Evolutionary conservation across 2,329 filamentous ascomycete genomes (phyloP).

Genomic region (Falciphora oryzae): DNA sequence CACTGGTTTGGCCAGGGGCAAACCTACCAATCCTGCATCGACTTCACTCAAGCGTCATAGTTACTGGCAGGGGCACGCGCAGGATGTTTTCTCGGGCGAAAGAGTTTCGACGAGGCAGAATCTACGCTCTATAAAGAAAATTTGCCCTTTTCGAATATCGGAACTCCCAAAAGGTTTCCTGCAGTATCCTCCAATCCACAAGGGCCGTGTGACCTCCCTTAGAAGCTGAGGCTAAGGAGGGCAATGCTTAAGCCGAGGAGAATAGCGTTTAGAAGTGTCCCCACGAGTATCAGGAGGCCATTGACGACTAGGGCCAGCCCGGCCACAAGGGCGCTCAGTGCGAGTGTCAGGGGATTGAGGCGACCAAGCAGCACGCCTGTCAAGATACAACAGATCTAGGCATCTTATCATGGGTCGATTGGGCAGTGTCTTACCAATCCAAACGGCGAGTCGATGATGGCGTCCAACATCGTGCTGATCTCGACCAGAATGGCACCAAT

Average conservation of each 20-base stretch:
- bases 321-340: neutral
- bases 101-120: too few relatives aligned
- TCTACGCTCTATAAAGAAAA: too few relatives aligned
- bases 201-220: neutral
- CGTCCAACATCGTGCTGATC: neutral
- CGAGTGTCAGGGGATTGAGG: neutral
- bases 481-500: neutral
- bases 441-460: neutral
- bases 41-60: conserved; percentile 34
- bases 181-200: too few relatives aligned
- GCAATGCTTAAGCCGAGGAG: neutral
- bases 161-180: too few relatives aligned
- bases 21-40: conserved; percentile 59
- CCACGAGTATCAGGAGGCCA: neutral
- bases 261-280: neutral
- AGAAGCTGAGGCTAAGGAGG: neutral
- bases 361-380: neutral
- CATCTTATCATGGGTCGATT: too few relatives aligned
- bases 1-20: conserved; percentile 54
- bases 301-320: neutral
- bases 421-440: neutral
- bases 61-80: neutral
- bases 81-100: too few relatives aligned
- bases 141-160: too few relatives aligned
- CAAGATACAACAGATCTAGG: neutral